Base-by-base conservation (phyloP, 768 basidiomycete genomes). In the Dacryopinax spathularia region DNA sequence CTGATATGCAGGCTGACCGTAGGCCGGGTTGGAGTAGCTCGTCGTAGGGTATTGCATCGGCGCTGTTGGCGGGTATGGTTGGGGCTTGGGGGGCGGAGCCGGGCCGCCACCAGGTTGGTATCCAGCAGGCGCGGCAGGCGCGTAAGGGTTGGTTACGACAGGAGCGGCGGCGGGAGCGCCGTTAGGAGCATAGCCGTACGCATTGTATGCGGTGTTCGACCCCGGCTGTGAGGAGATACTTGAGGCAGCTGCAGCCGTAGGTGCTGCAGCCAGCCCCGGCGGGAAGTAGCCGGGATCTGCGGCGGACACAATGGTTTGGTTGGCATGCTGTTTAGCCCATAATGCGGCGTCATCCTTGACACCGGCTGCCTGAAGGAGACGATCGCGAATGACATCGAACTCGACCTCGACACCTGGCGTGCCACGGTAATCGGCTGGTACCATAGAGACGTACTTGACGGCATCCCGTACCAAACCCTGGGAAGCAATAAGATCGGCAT, bases 381-480 rank as follows among this genome's bases (percentile, higher is more conserved):
- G 75, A 37, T 81, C 79, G 56, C 81, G 71, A 16, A 78, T 79
- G 22, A 75, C 73, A 10, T 73, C 71, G 70, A 78, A 76, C 68
- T 81, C 73, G 62, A 76, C 64, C 5, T 70, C 71, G 7, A 70
- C 70, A 5, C 67, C 69, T 2, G 77, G 75, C 2, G 81, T 77
- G 4, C 87, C 87, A 56, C 82, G 81, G 74, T 96, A 98, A 60
- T 84, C 85, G 12, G 75, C 68, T 0, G 96, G 96, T 0, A 86
- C 91, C 68, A 90, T 75, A 69, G 83, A 81, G 72, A 96, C 75
- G 73, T 91, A 95, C 39, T 79, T 78, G 25, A 85, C 80, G 0
- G 93, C 94, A 63, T 93, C 85, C 68, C 85, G 82, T 60, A 93
- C 77, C 20, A 94, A 80, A n/a, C 94, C 94, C 71, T 98, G 95